Evolutionary conservation across 345 rosid genomes (phyloP), one percentile per base, ranked within the genome.

Genomic region (Excoecaria agallocha): DNA sequence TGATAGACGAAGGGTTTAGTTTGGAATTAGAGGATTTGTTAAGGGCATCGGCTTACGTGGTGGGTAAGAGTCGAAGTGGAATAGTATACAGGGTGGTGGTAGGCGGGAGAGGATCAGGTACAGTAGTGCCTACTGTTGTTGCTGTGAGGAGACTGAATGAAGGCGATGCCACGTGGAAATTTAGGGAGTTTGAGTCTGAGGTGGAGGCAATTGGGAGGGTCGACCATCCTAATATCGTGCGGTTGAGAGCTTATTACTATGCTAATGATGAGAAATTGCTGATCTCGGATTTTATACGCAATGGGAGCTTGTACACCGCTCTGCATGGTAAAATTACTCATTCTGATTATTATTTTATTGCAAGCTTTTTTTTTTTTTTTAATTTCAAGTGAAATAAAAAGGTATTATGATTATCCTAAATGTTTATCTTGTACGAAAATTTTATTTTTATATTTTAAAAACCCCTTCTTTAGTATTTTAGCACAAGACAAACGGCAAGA

Each of bases 1-100:
- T 87, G 69, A 61, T 93, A 0, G 99, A 93, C 43, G 98, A 91
- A 68, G 96, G 94, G 58, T 93, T 95, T 68, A 79, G 80, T 81
- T 67, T 95, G 70, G 98, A 93, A 52, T 79, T 95, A 2, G 98
- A 95, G 83, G 98, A 91, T 79, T 64, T 95, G 84, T 70, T 95
- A 76, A 91, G 99, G 86, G 97, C 98, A 3, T 93, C 99, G 0
- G 99, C 99, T 6, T 91, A 85, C 76, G 99, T 95, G 51, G 90
- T 90, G 35, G 99, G 98, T 43, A 95, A 95, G 75, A 85, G 96
- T 62, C 85, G 91, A 83, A 86, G 90, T 66, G 99, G 99, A 66
- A 93, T 95, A 0, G 88, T 95, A 70, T 95, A 95, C 76, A 95
- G 82, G 82, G 99, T 95, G 35, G 90, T 89, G 1, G 82, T 84